These are phyloP conservation scores for Knoxdaviesia capensis DNA, from an alignment of 2,329 filamentous ascomycete species.

Conservation along the genomic window DNA sequence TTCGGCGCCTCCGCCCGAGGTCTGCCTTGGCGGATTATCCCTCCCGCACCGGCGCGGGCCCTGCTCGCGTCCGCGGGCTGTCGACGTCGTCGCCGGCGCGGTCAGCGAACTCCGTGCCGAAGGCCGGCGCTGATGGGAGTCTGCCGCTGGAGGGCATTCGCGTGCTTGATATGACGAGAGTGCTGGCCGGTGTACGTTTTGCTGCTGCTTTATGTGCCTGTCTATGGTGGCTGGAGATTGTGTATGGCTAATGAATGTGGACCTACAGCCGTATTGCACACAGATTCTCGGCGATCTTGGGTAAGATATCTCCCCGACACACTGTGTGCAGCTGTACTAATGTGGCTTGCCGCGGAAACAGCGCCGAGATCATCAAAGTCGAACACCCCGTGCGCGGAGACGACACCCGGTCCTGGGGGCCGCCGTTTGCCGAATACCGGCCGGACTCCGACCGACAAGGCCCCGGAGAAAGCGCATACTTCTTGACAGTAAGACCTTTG, in stretches of 20 bases:
- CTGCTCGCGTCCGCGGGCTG: not conserved
- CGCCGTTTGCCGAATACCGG: conserved; percentile 71
- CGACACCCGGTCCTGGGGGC: conserved; percentile 91
- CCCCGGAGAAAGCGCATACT: conserved; percentile 87
- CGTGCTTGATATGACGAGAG: conserved; percentile 91
- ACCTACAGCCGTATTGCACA: conserved; percentile 71
- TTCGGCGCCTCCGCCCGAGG: too few relatives aligned
- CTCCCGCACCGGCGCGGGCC: too few relatives aligned
- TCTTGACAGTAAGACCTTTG: conserved; percentile 46
- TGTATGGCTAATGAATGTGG: conserved; percentile 4
- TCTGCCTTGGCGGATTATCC: too few relatives aligned
- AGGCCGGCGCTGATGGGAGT: conserved; percentile 5
- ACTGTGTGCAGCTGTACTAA: not conserved
- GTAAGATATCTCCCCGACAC: conserved; percentile 27
- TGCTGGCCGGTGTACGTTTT: conserved; percentile 66
- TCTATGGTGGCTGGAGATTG: conserved; percentile 4
- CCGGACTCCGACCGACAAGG: conserved; percentile 37
- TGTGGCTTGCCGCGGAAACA: conserved; percentile 13
- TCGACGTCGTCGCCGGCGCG: not conserved
- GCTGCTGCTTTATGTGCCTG: not conserved
- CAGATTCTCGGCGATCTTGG: conserved; percentile 92
- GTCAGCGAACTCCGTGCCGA: conserved; percentile 3
- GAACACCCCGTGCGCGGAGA: conserved; percentile 85
- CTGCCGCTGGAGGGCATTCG: conserved; percentile 66
- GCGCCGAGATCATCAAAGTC: conserved; percentile 91